Conservation (phyloP, 2,329 filamentous ascomycete species). For the Cladosporium sp. region DNA sequence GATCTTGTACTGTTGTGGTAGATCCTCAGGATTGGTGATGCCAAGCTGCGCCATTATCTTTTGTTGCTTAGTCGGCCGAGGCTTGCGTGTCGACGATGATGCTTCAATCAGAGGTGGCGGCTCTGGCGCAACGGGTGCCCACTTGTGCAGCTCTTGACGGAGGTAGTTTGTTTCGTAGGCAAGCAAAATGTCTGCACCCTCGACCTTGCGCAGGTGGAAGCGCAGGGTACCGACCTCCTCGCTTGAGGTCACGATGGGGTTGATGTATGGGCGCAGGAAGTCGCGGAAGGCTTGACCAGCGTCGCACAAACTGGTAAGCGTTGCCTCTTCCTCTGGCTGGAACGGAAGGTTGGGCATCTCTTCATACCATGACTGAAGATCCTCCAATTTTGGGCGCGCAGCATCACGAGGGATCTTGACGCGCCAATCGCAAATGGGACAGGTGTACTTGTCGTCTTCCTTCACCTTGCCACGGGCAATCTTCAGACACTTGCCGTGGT, state of each 20-base stretch:
- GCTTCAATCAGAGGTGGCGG: slow-evolving; percentile 82
- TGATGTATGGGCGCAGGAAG: slow-evolving; percentile 78
- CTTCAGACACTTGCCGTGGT: slow-evolving; percentile 97
- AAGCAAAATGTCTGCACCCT: slow-evolving; percentile 91
- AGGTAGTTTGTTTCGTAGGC: slow-evolving; percentile 97
- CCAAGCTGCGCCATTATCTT: slow-evolving; percentile 89
- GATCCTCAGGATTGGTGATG: slow-evolving; percentile 84
- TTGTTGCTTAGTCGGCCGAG: slow-evolving; percentile 92
- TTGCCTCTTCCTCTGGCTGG: slow-evolving; percentile 91
- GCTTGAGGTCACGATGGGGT: slow-evolving; percentile 70
- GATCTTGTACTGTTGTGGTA: slow-evolving; percentile 78
- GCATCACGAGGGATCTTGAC: slow-evolving; percentile 96
- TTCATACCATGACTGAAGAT: slow-evolving; percentile 78
- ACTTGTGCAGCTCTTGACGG: slow-evolving; percentile 91
- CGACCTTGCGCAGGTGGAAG: slow-evolving; percentile 95
- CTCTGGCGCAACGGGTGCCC: slow-evolving; percentile 84
- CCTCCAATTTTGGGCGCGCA: slow-evolving; percentile 90
- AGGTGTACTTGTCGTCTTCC: slow-evolving; percentile 97
- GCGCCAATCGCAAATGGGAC: slow-evolving; percentile 95
- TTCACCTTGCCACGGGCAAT: slow-evolving; percentile 97
- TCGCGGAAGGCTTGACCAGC: slow-evolving; percentile 82
- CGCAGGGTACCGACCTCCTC: slow-evolving; percentile 87
- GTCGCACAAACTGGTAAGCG: slow-evolving; percentile 81
- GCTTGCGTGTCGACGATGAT: slow-evolving; percentile 90
- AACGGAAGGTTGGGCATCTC: slow-evolving; percentile 77